Percentiles rank a stretch among this genome's conserved stretches.
Evolutionary conservation across 2,329 filamentous ascomycete genomes (phyloP).

Genomic region (Blumeriella jaapii): DNA sequence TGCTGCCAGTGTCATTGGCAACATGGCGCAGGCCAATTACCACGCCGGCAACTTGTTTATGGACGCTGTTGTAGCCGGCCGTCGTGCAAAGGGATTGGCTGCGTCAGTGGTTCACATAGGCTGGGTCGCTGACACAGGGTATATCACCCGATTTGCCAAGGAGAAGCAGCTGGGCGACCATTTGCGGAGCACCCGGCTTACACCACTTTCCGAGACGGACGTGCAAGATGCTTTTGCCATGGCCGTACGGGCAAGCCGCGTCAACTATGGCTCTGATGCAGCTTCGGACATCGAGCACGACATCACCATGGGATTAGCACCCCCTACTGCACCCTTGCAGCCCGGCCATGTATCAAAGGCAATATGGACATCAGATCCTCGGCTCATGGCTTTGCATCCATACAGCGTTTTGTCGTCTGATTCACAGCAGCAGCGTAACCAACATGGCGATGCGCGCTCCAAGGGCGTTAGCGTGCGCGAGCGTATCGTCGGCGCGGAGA

Average conservation of each 20-base stretch:
- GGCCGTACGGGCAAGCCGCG: not conserved
- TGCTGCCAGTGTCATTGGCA: conserved; percentile 22
- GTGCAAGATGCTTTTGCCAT: not conserved
- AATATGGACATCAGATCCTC: not conserved
- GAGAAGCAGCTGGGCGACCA: not conserved
- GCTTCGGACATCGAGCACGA: too few relatives aligned
- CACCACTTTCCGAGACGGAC: not conserved
- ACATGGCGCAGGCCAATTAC: conserved; percentile 34
- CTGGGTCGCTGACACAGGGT: conserved; percentile 33
- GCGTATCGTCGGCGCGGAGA: too few relatives aligned
- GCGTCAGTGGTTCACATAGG: conserved; percentile 32
- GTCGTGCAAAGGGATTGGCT: conserved; percentile 30
- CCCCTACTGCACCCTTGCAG: too few relatives aligned
- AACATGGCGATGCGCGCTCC: too few relatives aligned
- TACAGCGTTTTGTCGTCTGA: too few relatives aligned
- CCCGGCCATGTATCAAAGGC: too few relatives aligned
- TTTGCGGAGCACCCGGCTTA: not conserved
- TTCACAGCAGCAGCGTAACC: too few relatives aligned
- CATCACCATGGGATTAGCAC: not conserved
- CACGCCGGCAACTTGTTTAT: conserved; percentile 35
- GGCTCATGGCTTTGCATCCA: too few relatives aligned
- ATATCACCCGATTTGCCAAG: conserved; percentile 15
- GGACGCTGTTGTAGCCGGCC: conserved; percentile 28
- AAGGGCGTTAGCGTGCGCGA: too few relatives aligned
- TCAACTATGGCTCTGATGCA: not conserved